A percentile compares a stretch with the other conserved stretches of the same genome.
Evolutionary conservation across 495 filamentous ascomycete genomes (phyloP).

Genomic region (Aspergillus conjunctus): DNA sequence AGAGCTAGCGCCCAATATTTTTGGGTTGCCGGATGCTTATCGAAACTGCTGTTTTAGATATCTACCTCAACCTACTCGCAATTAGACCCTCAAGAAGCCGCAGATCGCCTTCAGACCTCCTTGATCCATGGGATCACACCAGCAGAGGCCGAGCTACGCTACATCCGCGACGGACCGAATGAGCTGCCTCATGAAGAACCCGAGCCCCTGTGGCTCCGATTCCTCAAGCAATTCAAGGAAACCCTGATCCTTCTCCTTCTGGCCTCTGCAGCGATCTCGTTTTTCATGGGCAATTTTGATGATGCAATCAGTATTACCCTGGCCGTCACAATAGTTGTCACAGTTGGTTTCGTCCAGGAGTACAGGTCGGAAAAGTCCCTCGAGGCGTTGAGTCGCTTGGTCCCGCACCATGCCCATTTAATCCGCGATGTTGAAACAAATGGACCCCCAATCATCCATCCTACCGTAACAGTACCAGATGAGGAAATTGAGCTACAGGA

Average conservation of each 20-base stretch:
- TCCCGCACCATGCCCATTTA: slow-evolving; percentile 91
- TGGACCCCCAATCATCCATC: slow-evolving; percentile 28
- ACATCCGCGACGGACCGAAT: slow-evolving; percentile 83
- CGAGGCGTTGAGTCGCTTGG: slow-evolving; percentile 89
- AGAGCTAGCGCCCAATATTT: not conserved
- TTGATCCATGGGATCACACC: slow-evolving; percentile 77
- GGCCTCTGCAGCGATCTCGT: slow-evolving; percentile 82
- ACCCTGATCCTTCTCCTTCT: slow-evolving; percentile 87
- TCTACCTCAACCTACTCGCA: slow-evolving; percentile 62
- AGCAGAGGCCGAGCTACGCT: slow-evolving; percentile 74
- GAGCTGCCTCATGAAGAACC: slow-evolving; percentile 92
- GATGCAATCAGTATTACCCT: slow-evolving; percentile 94
- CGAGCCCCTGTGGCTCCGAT: slow-evolving; percentile 92
- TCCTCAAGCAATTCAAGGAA: slow-evolving; percentile 95
- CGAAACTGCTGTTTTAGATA: slow-evolving; percentile 38
- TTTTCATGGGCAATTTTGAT: slow-evolving; percentile 92
- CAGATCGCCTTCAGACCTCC: slow-evolving; percentile 78
- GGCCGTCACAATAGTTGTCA: slow-evolving; percentile 95
- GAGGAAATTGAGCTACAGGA: slow-evolving; percentile 48
- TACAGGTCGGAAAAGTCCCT: slow-evolving; percentile 97
- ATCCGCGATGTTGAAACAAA: slow-evolving; percentile 60
- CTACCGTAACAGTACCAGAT: slow-evolving; percentile 35
- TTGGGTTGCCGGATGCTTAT: slow-evolving; percentile 15
- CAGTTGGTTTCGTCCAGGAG: slow-evolving; percentile 95
- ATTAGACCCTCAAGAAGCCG: slow-evolving; percentile 75